Base-by-base conservation (phyloP, 139 green algal genomes). In the Chlorella sp. region DNA sequence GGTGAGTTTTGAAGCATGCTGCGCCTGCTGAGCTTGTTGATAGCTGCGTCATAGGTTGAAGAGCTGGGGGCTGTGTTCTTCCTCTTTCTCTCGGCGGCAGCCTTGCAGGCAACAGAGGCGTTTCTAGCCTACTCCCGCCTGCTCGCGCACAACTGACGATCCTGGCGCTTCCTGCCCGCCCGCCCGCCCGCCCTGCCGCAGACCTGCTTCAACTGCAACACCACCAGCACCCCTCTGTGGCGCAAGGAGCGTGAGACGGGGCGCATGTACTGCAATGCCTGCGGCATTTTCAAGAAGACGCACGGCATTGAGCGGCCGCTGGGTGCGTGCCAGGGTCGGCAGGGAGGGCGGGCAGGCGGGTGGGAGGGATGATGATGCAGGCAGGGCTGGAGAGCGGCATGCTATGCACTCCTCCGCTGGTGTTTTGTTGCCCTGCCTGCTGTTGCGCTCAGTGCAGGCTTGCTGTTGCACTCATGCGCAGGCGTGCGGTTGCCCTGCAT, bases 241-340 rank as follows among this genome's bases (percentile, higher is more conserved):
- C 93, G 96, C 42, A 95, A 94, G 85, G 96, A 97, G 90, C 90
- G 87, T 19, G 86, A 89, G 73, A 95, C 86, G 37, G 85, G 89
- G 7, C 42, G 90, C 71, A 89, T 94, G 36, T 90, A 96, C 66
- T 98, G 96, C 94, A 98, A 98, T 76, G 96, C 95, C 0, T 97
- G 95, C 86, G 95, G 96, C 66, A 96, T 97, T 83, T 97, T 96
- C 91, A 92, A 92, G 89, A 97, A 97, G 86, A 95, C 94, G 40
- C 94, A 97, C 64, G 95, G 95, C 64, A 75, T 83, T 18, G 86
- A 95, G 42, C 89, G 95, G 34, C 37, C 39, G 60, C 83, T 61
- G 9, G 83, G 36, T 79, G 61, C n/a, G 83, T 69, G 36, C 15
- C 36, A 28, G 22, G 11, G 48, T 3, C 30, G 3, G 39, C 79